Evolutionary conservation across 129 eudicot species (phyloP).

Genomic region (Cynara cardunculus): DNA sequence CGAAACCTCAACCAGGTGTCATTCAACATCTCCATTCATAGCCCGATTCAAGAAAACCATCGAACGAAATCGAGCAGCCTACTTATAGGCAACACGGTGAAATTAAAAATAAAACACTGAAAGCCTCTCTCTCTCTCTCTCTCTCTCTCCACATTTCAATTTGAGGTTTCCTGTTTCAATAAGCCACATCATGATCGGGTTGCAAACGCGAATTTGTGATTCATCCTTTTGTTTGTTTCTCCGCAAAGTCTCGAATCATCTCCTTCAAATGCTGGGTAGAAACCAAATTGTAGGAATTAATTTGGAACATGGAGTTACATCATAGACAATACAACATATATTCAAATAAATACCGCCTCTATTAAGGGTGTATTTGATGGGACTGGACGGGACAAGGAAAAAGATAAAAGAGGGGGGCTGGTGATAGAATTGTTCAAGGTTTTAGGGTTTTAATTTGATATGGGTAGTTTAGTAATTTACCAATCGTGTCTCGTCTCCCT

Average conservation of each 20-base stretch:
- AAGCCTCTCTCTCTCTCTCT: no score
- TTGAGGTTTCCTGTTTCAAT: not conserved
- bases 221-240: constrained; percentile 41
- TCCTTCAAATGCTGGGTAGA: constrained; percentile 65
- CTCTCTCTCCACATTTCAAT: constrained; percentile 13
- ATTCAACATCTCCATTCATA: constrained; percentile 4
- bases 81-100: not conserved
- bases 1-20: constrained; percentile 14
- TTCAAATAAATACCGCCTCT: not conserved
- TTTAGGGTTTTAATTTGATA: not conserved
- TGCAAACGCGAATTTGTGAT: not conserved
- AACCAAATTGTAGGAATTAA: constrained; percentile 1
- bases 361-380: not conserved
- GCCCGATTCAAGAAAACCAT: not conserved
- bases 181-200: not conserved
- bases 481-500: not conserved
- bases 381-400: not conserved
- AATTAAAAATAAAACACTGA: no score
- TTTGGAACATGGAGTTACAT: not conserved
- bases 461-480: not conserved
- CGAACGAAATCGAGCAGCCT: not conserved
- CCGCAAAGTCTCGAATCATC: constrained; percentile 66
- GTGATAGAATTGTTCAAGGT: not conserved
- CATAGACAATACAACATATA: not conserved
- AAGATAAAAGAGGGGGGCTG: not conserved